Percentiles rank a stretch among this genome's conserved stretches.
Evolutionary conservation across 305 asterid species (phyloP).

Genomic region (Vinca major): DNA sequence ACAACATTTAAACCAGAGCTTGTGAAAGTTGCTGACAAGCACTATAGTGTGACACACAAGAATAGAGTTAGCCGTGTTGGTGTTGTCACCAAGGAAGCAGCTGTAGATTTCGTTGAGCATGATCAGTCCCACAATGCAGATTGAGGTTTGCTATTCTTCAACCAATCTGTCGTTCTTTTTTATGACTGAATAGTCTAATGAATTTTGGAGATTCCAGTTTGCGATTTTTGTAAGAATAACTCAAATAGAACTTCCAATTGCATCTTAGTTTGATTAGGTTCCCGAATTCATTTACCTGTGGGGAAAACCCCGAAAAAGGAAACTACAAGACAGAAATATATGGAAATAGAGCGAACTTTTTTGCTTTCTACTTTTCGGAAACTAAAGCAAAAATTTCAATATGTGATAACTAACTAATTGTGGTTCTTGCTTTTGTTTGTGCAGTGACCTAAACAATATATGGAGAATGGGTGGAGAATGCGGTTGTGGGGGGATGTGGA

Average conservation of each 20-base stretch:
- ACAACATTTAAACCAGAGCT: slow-evolving; percentile 91
- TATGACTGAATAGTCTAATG: background rate
- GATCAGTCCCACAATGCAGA: slow-evolving; percentile 75
- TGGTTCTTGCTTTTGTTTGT: background rate
- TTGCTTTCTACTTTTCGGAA: background rate
- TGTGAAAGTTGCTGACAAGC: slow-evolving; percentile 95
- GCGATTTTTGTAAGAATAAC: no score
- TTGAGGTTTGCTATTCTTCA: slow-evolving; percentile 38
- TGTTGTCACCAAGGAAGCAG: slow-evolving; percentile 65
- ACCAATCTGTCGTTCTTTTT: background rate
- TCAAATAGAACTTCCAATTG: background rate
- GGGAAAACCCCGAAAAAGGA: background rate
- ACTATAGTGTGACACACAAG: slow-evolving; percentile 87
- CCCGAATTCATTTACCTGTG: background rate
- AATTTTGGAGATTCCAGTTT: background rate
- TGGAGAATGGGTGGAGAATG: background rate
- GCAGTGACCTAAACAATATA: slow-evolving; percentile 3
- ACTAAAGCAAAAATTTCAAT: background rate
- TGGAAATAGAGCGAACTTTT: background rate
- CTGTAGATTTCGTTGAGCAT: slow-evolving; percentile 73
- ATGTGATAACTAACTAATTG: background rate
- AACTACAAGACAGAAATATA: background rate
- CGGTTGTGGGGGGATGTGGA: no score
- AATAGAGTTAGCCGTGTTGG: slow-evolving; percentile 79
- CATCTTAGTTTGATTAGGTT: background rate